Evolutionary conservation across 1,284 basidiomycete genomes (phyloP), one percentile per base, ranked within the genome.

Genomic region (Trametes sp.): DNA sequence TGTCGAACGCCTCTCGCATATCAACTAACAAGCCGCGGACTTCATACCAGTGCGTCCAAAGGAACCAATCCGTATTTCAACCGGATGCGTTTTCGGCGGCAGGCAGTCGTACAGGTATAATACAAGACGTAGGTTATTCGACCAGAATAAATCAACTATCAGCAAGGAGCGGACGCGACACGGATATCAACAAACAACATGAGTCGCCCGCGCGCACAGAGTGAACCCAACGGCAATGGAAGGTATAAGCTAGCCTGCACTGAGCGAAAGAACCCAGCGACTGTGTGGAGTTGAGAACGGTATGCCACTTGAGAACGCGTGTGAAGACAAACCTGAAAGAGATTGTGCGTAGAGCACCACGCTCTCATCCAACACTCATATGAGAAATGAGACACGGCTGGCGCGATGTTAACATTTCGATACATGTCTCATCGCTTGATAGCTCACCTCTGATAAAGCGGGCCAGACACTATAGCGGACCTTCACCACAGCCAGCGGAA

Each of bases 121-220:
- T 67, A 67, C 66, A 67, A 49, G 48, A 55, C 48, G 60, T 53
- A 60, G 51, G 60, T 64, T 62, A 64, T 61, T 62, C 50, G 61
- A 63, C 58, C 49, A 42, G 49, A 67, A 67, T 67, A 67, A 64
- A 50, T 62, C 60, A 67, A 56, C 60, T 51, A 62, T 35, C 19
- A 38, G 38, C 55, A 67, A 64, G 2, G 66, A 67, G 61, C 24
- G 63, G 58, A 67, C 58, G 61, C 63, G 61, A 63, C 63, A 63
- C 57, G 56, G 60, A 45, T 31, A 13, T 24, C 50, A 38, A 60
- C 45, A 51, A 28, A 54, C 23, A 38, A 49, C 24, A 31, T 51
- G 26, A 46, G 49, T 29, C 46, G 50, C 36, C 54, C 63, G 61
- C 49, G 58, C 33, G 57, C 59, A 54, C 11, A 26, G 26, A n/a